Evolutionary conservation across 2,329 filamentous ascomycete species (phyloP).

Genomic region (Colletotrichum euphorbiae): DNA sequence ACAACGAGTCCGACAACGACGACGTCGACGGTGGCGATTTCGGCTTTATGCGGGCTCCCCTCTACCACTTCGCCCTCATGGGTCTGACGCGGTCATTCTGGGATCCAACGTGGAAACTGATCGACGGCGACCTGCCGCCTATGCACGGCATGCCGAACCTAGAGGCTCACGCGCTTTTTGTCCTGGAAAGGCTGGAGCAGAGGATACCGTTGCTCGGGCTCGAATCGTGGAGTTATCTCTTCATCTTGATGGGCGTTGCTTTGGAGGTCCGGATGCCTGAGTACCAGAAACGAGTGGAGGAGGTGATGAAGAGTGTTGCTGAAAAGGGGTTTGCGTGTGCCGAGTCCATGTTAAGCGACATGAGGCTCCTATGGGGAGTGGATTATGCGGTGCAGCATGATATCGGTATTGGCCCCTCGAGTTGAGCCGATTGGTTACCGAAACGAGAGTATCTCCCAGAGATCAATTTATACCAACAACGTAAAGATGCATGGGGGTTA

Average conservation of each 20-base stretch:
- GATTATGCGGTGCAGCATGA: not conserved
- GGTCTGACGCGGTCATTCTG: conserved; percentile 24
- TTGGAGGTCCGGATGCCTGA: conserved; percentile 4
- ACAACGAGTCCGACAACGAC: not conserved
- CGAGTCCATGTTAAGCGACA: not conserved
- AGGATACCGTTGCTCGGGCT: conserved; percentile 11
- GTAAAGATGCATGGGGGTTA: no score
- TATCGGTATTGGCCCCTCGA: not conserved
- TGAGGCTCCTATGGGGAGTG: conserved; percentile 13
- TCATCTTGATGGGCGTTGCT: conserved; percentile 12
- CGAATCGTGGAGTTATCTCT: conserved; percentile 22
- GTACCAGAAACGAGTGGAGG: conserved; percentile 1
- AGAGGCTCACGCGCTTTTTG: conserved; percentile 8
- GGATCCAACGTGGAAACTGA: conserved; percentile 27
- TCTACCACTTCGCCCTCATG: conserved; percentile 25
- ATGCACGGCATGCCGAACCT: conserved; percentile 8
- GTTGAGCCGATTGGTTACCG: not conserved
- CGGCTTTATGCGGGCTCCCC: not conserved
- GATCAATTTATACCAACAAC: no score
- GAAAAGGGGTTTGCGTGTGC: conserved; percentile 19
- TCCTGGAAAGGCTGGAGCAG: conserved; percentile 25
- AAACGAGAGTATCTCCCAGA: no score
- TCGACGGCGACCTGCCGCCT: conserved; percentile 23
- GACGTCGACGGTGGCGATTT: conserved; percentile 9
- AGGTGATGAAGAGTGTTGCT: not conserved